Evolutionary conservation across 768 basidiomycete genomes (phyloP), one percentile per base, ranked within the genome.

Genomic region (Gloeophyllum trabeum): DNA sequence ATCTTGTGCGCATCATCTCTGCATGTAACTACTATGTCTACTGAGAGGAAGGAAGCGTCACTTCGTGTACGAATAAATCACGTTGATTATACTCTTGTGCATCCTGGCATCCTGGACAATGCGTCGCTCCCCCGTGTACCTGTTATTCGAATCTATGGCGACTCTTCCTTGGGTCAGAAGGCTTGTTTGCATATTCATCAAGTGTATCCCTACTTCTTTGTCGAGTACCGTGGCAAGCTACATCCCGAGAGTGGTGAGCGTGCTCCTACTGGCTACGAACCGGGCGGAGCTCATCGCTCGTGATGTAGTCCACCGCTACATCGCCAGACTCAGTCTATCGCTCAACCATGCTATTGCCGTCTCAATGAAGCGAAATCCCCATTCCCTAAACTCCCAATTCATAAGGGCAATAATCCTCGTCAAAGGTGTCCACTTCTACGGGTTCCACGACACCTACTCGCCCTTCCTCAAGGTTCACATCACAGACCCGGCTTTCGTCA

Each of bases 381-480:
- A 69, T 6, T 75, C 75, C 1, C 59, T 63, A 4, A 71, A 64
- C 35, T 71, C 76, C 14, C 74, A 73, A 50, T 81, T 70, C 54
- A 67, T 88, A 45, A 83, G 87, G 12, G 80, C 80, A 19, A 71
- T 96, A 30, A 56, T 89, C 37, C 69, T 93, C 40, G 87, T 92
- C 48, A 98, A 98, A 62, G 96, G 91, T n/a, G 65, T 91, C 14
- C 82, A 85, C 54, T 96, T 98, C 61, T 98, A 98, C 60, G 93
- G 96, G 6, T 98, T 92, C 58, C 84, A 90, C 57, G 67, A 81
- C 7, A 75, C 79, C 21, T 85, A 90, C 52, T 69, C 73, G 4
- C 90, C 90, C 5, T 99, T 86, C 64, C 75, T 98, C 59, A 97
- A 97, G 59, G 72, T 99, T 39, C 65, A 77, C 50, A 59, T 91